Evolutionary conservation across 805 yeast species (phyloP).

Genomic region (Blastobotrys peoriensis): DNA sequence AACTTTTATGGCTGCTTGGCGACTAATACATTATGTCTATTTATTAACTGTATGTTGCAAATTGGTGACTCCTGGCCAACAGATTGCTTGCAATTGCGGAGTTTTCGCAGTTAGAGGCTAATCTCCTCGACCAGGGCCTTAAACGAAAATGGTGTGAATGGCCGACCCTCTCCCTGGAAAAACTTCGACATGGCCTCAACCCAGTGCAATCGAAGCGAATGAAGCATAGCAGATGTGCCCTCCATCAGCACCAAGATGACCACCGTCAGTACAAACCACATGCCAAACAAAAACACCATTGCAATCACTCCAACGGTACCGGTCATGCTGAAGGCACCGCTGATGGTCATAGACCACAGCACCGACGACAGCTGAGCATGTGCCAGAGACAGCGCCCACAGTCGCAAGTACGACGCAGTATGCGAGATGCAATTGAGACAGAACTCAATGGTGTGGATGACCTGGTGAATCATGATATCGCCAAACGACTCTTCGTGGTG

Average conservation of each 20-base stretch:
- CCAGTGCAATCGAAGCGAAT: conserved; percentile 98
- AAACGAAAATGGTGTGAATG: conserved; percentile 85
- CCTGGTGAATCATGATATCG: conserved; percentile 94
- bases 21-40: no score
- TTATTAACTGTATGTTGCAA: no score
- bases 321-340: conserved; percentile 62
- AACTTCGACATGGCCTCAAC: conserved; percentile 98
- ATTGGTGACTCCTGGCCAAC: no score
- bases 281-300: conserved; percentile 76
- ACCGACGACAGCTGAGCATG: conserved; percentile 96
- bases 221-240: conserved; percentile 98
- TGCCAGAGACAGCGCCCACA: conserved; percentile 96
- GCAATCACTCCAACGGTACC: conserved; percentile 64
- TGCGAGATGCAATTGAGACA: conserved; percentile 97
- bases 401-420: conserved; percentile 91
- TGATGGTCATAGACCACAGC: conserved; percentile 92
- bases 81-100: no score
- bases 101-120: neutral
- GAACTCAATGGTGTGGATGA: conserved; percentile 95
- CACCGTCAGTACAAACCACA: conserved; percentile 93
- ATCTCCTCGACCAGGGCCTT: conserved; percentile 9
- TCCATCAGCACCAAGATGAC: conserved; percentile 93
- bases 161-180: conserved; percentile 93
- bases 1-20: no score
- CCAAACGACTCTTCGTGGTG: conserved; percentile 68